Percentiles rank a stretch among this genome's conserved stretches.
phyloP scores from a whole-genome alignment of 148 eudicot species.

The Mesembryanthemum crystallinum region DNA sequence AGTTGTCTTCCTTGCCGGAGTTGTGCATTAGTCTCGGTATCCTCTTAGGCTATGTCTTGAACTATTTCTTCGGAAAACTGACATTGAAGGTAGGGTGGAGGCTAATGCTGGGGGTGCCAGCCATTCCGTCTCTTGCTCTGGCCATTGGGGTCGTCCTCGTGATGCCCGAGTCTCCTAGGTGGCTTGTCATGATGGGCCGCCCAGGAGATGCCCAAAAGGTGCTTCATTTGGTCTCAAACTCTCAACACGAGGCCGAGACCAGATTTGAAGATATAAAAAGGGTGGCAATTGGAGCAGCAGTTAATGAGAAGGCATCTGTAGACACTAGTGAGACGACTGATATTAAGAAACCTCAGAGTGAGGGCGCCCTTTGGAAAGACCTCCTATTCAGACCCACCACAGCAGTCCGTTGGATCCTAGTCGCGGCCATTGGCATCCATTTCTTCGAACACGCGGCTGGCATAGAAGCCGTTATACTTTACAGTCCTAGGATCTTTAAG shows the following conservation, averaged over 20 bases:
- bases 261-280: constrained; percentile 40
- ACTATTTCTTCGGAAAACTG: constrained; percentile 43
- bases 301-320: constrained; percentile 23
- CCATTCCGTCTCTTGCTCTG: constrained; percentile 49
- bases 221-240: constrained; percentile 36
- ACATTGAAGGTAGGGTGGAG: constrained; percentile 59
- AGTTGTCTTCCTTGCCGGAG: constrained; percentile 67
- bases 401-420: constrained; percentile 46
- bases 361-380: constrained; percentile 47
- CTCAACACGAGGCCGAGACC: constrained; percentile 49
- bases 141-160: constrained; percentile 41
- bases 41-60: constrained; percentile 60
- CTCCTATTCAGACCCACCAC: constrained; percentile 47
- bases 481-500: constrained; percentile 64
- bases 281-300: constrained; percentile 25
- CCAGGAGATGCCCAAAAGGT: constrained; percentile 44
- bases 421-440: constrained; percentile 67
- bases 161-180: constrained; percentile 80
- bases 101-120: constrained; percentile 69
- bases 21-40: constrained; percentile 62
- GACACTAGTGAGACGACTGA: too few species aligned
- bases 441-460: constrained; percentile 86
- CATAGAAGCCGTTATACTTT: constrained; percentile 66
- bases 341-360: constrained; percentile 3
- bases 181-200: constrained; percentile 72